Percentiles rank a stretch among this genome's conserved stretches.
phyloP scores from a whole-genome alignment of 768 basidiomycete genomes.

The Collybia sordida region DNA sequence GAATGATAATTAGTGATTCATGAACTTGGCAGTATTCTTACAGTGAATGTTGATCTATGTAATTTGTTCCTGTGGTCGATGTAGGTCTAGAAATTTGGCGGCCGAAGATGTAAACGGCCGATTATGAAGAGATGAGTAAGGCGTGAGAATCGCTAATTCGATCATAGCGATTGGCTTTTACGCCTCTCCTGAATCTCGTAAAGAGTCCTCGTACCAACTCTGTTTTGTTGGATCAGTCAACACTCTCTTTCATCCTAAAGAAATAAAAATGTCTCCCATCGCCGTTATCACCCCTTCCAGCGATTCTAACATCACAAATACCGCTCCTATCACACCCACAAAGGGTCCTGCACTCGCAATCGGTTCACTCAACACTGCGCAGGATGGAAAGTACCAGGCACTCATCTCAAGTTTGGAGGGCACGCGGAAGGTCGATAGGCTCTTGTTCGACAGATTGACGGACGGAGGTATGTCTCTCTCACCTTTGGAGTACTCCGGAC shows the following conservation, averaged over 20 bases:
- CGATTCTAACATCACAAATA: conserved; percentile 16
- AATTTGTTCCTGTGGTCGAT: too few relatives aligned
- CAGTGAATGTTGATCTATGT: too few relatives aligned
- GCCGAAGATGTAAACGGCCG: too few relatives aligned
- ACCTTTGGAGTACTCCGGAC: not conserved
- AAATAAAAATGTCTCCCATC: conserved; percentile 61
- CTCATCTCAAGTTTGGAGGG: conserved; percentile 60
- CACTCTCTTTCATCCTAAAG: too few relatives aligned
- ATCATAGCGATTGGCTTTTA: too few relatives aligned
- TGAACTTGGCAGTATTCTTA: too few relatives aligned
- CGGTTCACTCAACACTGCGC: conserved; percentile 76
- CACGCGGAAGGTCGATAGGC: conserved; percentile 62
- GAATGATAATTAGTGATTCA: too few relatives aligned
- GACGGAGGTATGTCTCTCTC: conserved; percentile 61
- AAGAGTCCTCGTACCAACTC: too few relatives aligned
- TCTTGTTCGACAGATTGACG: conserved; percentile 80
- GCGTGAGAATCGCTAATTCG: too few relatives aligned
- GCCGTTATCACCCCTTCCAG: conserved; percentile 41
- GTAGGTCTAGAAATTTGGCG: too few relatives aligned
- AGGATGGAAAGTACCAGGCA: conserved; percentile 77
- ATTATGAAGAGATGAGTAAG: too few relatives aligned
- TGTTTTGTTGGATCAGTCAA: not conserved
- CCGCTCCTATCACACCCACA: conserved; percentile 12
- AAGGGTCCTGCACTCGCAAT: conserved; percentile 67
- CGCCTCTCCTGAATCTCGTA: not conserved